Conservation (phyloP, 768 basidiomycete species). For the Rubroboletus pulcherrimus region DNA sequence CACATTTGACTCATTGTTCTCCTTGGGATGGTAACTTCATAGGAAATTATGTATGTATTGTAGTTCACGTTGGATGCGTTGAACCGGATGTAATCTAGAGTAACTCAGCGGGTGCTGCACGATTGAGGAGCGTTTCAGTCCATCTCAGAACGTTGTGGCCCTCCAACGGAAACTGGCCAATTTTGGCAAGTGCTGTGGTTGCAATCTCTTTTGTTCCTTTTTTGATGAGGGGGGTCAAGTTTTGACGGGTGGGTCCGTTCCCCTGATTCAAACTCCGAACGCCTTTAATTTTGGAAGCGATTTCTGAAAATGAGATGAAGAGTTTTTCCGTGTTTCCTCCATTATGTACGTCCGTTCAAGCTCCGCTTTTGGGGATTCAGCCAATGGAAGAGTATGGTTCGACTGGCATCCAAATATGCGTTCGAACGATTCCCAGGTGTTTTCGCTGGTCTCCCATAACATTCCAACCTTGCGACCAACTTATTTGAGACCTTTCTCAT, state of each 20-base stretch:
- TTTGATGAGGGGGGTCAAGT: no score
- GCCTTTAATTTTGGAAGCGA: neutral
- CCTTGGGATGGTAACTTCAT: slow-evolving; percentile 6
- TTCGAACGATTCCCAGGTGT: slow-evolving; percentile 17
- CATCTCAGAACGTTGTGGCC: no score
- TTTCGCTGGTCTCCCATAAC: slow-evolving; percentile 2
- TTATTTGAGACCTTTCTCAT: neutral
- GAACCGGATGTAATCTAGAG: slow-evolving; percentile 15
- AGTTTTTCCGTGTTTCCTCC: neutral
- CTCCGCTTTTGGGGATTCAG: slow-evolving; percentile 6
- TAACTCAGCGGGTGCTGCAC: neutral
- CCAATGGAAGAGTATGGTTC: slow-evolving; percentile 1
- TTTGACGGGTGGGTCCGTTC: no score
- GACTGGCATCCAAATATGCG: slow-evolving; percentile 13
- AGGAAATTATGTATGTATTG: slow-evolving; percentile 16
- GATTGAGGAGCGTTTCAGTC: no score
- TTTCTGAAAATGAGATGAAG: neutral
- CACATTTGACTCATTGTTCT: slow-evolving; percentile 1
- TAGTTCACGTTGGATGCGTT: slow-evolving; percentile 6
- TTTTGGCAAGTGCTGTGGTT: no score
- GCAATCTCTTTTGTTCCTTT: no score
- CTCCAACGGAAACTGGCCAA: neutral
- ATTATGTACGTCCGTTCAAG: slow-evolving; percentile 1
- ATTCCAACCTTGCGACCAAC: slow-evolving; percentile 4
- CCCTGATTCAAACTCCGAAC: neutral